Evolutionary conservation across 2,329 filamentous ascomycete genomes (phyloP), one percentile per base, ranked within the genome.

Genomic region (Geosmithia morbida): DNA sequence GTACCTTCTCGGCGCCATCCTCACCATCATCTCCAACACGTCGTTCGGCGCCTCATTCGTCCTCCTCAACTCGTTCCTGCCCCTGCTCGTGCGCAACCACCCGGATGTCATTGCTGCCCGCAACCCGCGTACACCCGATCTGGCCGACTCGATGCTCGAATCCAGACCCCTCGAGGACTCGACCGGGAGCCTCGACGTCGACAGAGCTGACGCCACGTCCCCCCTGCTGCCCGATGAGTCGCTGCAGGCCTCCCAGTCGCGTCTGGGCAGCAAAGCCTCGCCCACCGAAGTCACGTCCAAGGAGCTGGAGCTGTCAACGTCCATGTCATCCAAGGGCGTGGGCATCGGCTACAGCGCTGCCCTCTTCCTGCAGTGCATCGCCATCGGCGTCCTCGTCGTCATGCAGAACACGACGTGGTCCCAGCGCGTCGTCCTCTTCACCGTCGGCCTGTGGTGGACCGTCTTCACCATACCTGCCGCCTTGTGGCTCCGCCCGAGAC

Each of bases 21-120:
- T 95, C 50, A 89, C 92, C 29, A 87, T 97, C 53, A 70, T 97
- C 45, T 85, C 89, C 37, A 97, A 97, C 61, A 94, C 87, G 1
- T 90, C 87, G 43, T 94, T 96, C 59, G 92, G 92, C 19, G 88
- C 89, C 16, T 95, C 88, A 0, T 97, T 95, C 61, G 92, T 98
- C 2, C 74, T 98, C 13, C 69, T 98, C 43, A 98, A 98, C 66
- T 95, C 89, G 1, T 98, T 96, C 57, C 69, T 98, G 42, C 92
- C 92, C 0, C 70, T 98, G 8, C 74, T 98, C 10, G 92, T 97
- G 49, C 79, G 90, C 44, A 81, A 94, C 59, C 88, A 97, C 61
- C 83, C 85, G 1, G 67, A 68, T 39, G 58, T 66, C 14, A 53
- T 64, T 10, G 55, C 55, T n/a, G 58, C 58, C 19, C 60, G 56